Percentiles rank a stretch among this genome's conserved stretches.
These are phyloP conservation scores for Claviceps spartinae DNA, from an alignment of 2,329 filamentous ascomycete genomes.

Conservation along the genomic window DNA sequence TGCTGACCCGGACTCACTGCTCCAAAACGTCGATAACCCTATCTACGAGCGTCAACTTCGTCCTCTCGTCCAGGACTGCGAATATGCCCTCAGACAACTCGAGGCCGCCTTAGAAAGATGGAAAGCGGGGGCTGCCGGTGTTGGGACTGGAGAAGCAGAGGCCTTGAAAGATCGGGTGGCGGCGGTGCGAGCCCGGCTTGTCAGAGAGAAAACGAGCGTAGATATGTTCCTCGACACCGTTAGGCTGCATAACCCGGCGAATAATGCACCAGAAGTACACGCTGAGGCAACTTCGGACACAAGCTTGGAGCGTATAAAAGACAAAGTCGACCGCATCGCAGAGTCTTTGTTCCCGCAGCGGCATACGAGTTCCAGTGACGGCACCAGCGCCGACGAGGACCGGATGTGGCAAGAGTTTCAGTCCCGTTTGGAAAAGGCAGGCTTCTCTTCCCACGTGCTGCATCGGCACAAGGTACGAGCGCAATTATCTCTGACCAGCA, in stretches of 20 bases:
- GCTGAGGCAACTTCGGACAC: conserved; percentile 22
- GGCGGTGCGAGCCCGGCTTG: conserved; percentile 31
- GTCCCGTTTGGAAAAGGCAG: conserved; percentile 42
- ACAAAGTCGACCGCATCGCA: conserved; percentile 46
- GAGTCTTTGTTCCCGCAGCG: conserved; percentile 32
- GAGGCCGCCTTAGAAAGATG: conserved; percentile 38
- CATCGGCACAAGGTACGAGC: conserved; percentile 41
- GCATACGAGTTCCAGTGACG: conserved; percentile 16
- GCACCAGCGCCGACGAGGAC: conserved; percentile 31
- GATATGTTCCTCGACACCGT: conserved; percentile 44
- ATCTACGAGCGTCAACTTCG: conserved; percentile 36
- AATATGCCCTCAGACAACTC: conserved; percentile 41
- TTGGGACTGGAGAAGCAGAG: conserved; percentile 15
- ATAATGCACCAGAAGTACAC: conserved; percentile 17
- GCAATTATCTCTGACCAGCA: background rate
- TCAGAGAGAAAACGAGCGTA: conserved; percentile 37
- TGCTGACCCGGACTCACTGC: conserved; percentile 40
- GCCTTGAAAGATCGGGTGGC: conserved; percentile 25
- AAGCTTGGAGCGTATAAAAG: conserved; percentile 40
- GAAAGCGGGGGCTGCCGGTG: conserved; percentile 11
- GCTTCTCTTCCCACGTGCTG: conserved; percentile 41
- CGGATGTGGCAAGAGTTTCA: conserved; percentile 45
- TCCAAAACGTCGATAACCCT: conserved; percentile 30
- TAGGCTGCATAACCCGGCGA: conserved; percentile 35
- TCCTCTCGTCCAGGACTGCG: conserved; percentile 40